A percentile compares a stretch with the other conserved stretches of the same genome.
Evolutionary conservation across 371 early-diverging fungal genomes (phyloP).

Genomic region (Catenaria anguillulae): DNA sequence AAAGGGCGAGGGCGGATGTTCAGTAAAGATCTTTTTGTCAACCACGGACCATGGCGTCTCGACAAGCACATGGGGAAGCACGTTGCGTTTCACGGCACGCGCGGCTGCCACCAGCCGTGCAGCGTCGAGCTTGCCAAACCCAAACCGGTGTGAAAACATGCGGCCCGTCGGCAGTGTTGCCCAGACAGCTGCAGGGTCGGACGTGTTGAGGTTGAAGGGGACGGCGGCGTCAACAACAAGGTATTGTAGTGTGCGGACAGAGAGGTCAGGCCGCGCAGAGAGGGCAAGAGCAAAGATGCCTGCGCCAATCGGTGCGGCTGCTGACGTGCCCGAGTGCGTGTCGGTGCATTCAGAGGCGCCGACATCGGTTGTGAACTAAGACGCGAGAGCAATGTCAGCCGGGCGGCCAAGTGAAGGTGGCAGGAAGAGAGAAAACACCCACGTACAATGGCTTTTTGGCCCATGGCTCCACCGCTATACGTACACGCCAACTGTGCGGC

Average conservation of each 20-base stretch:
- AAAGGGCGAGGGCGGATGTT: background rate
- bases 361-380: conserved; percentile 68
- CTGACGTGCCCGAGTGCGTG: conserved; percentile 88
- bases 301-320: conserved; percentile 86
- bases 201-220: conserved; percentile 37
- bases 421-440: conserved; percentile 33
- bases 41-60: conserved; percentile 25
- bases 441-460: conserved; percentile 32
- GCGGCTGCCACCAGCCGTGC: conserved; percentile 64
- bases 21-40: conserved; percentile 25
- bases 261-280: conserved; percentile 66
- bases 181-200: conserved; percentile 40
- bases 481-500: conserved; percentile 75
- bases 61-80: conserved; percentile 43
- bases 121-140: conserved; percentile 83
- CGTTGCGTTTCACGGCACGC: conserved; percentile 30
- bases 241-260: conserved; percentile 84
- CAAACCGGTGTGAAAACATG: conserved; percentile 70
- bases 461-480: conserved; percentile 67
- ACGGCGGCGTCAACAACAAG: conserved; percentile 62
- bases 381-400: no score
- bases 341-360: conserved; percentile 52
- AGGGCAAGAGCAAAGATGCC: conserved; percentile 86
- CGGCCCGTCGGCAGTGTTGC: conserved; percentile 40
- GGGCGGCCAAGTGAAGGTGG: no score